These are phyloP conservation scores for Colletotrichum sp. DNA, from an alignment of 2,329 filamentous ascomycete genomes.

Conservation along the genomic window DNA sequence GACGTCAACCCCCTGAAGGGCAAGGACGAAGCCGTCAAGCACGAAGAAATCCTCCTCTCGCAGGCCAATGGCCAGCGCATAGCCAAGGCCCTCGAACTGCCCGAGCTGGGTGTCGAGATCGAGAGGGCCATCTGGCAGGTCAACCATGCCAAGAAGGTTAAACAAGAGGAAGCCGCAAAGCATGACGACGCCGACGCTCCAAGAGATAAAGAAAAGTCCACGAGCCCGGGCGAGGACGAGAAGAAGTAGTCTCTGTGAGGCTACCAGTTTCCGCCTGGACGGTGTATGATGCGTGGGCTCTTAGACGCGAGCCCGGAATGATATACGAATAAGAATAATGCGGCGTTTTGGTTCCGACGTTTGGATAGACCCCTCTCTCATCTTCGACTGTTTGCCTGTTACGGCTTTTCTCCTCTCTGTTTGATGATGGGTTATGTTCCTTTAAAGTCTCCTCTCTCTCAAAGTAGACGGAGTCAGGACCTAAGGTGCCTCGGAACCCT, in stretches of 20 bases:
- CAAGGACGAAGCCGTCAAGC: slow-evolving; percentile 24
- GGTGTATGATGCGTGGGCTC: slow-evolving; percentile 11
- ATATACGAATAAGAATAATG: background rate
- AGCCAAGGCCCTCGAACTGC: slow-evolving; percentile 67
- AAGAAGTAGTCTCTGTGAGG: slow-evolving; percentile 16
- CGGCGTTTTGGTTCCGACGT: background rate
- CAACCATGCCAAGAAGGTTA: slow-evolving; percentile 50
- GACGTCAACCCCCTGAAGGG: slow-evolving; percentile 26
- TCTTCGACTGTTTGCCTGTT: background rate
- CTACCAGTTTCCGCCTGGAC: background rate
- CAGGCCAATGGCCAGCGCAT: slow-evolving; percentile 61
- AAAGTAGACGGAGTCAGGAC: background rate
- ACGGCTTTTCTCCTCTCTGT: background rate
- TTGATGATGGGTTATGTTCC: background rate
- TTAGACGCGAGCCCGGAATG: slow-evolving; percentile 5
- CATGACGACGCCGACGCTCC: slow-evolving; percentile 13
- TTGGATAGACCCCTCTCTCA: slow-evolving; percentile 18
- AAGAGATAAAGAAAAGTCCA: slow-evolving; percentile 23
- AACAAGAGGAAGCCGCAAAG: slow-evolving; percentile 32
- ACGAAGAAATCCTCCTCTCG: slow-evolving; percentile 48
- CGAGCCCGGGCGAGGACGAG: slow-evolving; percentile 5
- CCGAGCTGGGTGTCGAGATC: slow-evolving; percentile 74
- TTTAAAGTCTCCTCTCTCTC: background rate
- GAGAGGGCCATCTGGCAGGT: slow-evolving; percentile 81
- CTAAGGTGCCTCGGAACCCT: slow-evolving; percentile 10